Evolutionary conservation across 2,329 filamentous ascomycete species (phyloP), one percentile per base, ranked within the genome.

Genomic region (Chaetomiaceae sp.): DNA sequence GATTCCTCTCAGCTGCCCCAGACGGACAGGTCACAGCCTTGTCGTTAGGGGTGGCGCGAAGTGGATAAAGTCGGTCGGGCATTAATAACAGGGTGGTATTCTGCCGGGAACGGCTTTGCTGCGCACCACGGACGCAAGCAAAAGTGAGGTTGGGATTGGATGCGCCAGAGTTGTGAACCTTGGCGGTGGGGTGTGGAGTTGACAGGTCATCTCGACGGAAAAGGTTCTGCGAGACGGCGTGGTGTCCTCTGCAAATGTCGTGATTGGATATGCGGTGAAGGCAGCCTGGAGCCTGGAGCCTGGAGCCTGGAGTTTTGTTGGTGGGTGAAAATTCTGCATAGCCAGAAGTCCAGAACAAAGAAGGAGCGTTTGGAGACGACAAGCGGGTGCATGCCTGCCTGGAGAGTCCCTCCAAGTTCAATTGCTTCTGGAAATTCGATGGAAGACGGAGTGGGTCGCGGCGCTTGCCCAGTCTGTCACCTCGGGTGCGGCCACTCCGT

Each of bases 41-140:
- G 44, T 39, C 37, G 19, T 30, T 37, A 3, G 16, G 13, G n/a
- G 25, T 35, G 44, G 50, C 44, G 44, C 33, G 27, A 52, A 52
- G 44, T 48, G 44, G 50, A 44, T 52, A 52, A 52, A 48, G n/a
- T 40, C 25, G 10, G 35, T 30, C 35, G 16, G 41, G n/a, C 35
- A 30, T 40, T 27, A 12, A 27, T 44, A 34, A 44, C 17, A 44
- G 5, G 43, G 43, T 45, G 21, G 21, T 21, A 37, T 35, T 35
- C 21, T 38, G 7, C 39, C n/a, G 17, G 12, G 23, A 20, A 14
- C 20, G 9, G 17, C 9, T 19, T 23, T 27, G 25, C 25, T 27
- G 25, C 25, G 25, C 25, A 10, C 25, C 10, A 27, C 10, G 25
- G 25, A 10, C 6, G 3, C 25, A 27, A 6, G 25, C 6, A 7